Evolutionary conservation across 2,329 filamentous ascomycete genomes (phyloP), one percentile per base, ranked within the genome.

Genomic region (Hypoxylon sp.): DNA sequence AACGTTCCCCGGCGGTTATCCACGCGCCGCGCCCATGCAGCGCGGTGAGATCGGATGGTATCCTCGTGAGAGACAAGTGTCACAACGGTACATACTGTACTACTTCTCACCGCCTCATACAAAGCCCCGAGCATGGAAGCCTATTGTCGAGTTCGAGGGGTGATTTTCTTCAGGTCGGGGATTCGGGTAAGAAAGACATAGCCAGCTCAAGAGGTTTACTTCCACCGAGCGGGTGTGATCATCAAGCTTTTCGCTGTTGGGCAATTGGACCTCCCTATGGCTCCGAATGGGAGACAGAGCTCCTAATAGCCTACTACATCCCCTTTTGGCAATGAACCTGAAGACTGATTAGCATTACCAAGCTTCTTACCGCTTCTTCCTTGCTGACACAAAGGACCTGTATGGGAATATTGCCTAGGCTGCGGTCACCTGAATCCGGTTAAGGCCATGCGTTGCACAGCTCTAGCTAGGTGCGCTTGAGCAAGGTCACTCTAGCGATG

Each of bases 51-150:
- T 58, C 59, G 57, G 52, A 65, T 62, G 59, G 30, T 61, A 28
- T 48, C 26, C 24, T 53, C 14, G 49, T 45, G 49, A 38, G 52
- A 61, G 36, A 61, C 28, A 46, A 64, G 61, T 67, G 40, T 51
- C 53, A 67, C 64, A 61, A 61, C 61, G 64, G 61, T 58, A 51
- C 54, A 46, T 28, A 51, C 58, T 57, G 64, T 64, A 33, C 44
- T 40, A 61, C 56, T 61, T 38, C 56, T 67, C 61, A 67, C 64
- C 64, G 64, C 64, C 58, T 58, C 58, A 64, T 49, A 55, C 46
- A 56, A 48, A 52, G 57, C 42, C 64, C 45, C 51, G 46, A 36
- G n/a, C 44, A 50, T 61, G 32, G 32, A 20, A 32, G 45, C 22
- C n/a, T 30, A 14, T 22, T 28, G 5, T 45, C 14, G 44, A 30